Conservation (phyloP, 2,329 filamentous ascomycete species). For the Fusarium sp. region DNA sequence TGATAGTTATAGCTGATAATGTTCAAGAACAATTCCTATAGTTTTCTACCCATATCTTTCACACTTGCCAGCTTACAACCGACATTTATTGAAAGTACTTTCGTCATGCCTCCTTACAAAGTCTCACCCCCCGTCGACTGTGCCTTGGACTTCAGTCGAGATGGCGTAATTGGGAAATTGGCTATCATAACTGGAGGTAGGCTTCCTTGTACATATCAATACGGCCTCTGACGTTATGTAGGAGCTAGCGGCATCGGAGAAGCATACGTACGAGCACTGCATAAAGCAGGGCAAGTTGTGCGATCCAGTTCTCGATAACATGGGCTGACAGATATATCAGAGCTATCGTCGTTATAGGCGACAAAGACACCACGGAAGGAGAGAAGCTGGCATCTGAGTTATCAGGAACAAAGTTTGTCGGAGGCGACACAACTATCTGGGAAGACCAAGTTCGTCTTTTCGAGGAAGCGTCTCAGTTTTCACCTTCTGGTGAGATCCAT, state of each 20-base stretch:
- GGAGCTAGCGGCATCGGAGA: slow-evolving; percentile 3
- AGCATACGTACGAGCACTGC: neutral
- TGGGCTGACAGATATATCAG: neutral
- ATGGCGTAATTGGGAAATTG: neutral
- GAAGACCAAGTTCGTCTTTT: neutral
- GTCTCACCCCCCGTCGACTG: fast-evolving
- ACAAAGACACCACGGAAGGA: neutral
- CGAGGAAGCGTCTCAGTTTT: neutral
- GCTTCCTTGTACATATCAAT: neutral
- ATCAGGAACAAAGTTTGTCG: neutral
- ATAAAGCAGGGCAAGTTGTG: neutral
- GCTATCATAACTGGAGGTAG: neutral
- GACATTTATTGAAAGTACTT: fast-evolving
- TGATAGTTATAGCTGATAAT: neutral
- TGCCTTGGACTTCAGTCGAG: neutral
- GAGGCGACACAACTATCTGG: neutral
- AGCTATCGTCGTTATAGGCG: neutral
- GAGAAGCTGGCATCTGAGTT: neutral
- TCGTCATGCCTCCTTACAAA: neutral
- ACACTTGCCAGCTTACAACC: fast-evolving
- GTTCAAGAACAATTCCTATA: too few relatives aligned
- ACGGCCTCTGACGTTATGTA: neutral
- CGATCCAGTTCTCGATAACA: fast-evolving
- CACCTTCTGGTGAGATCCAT: neutral
- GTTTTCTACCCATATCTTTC: neutral